Evolutionary conservation across 164 flowering plant genomes (phyloP).

Genomic region (Vitis cinerea): DNA sequence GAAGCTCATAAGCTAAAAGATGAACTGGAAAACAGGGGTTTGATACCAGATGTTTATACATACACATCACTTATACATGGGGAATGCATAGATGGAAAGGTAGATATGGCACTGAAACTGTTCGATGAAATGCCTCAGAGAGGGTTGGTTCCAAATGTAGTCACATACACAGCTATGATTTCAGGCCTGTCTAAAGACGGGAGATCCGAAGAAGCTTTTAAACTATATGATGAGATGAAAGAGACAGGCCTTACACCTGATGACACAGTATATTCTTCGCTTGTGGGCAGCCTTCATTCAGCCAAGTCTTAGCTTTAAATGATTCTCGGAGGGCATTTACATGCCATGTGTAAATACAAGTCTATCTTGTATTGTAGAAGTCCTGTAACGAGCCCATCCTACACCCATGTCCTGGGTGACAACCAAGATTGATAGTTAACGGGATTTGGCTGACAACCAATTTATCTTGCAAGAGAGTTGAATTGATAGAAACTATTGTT

Average conservation of each 20-base stretch:
- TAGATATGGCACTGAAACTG: slow-evolving; percentile 50
- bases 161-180: slow-evolving; percentile 63
- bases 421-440: too few relatives aligned
- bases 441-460: too few relatives aligned
- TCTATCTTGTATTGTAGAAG: too few relatives aligned
- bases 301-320: slow-evolving; percentile 4
- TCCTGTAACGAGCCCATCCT: too few relatives aligned
- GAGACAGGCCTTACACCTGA: slow-evolving; percentile 62
- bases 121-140: slow-evolving; percentile 51
- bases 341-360: too few relatives aligned
- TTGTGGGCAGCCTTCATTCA: slow-evolving; percentile 73
- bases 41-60: slow-evolving; percentile 60
- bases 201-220: slow-evolving; percentile 71
- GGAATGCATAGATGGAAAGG: slow-evolving; percentile 54
- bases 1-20: slow-evolving; percentile 51
- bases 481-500: too few relatives aligned
- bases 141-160: slow-evolving; percentile 37
- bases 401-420: too few relatives aligned
- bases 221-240: slow-evolving; percentile 71
- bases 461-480: too few relatives aligned
- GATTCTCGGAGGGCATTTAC: not conserved
- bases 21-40: slow-evolving; percentile 53
- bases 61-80: slow-evolving; percentile 71
- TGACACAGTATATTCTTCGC: slow-evolving; percentile 55
- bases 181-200: slow-evolving; percentile 70